phyloP scores from a whole-genome alignment of 768 basidiomycete species.

The Suillus tomentosus region DNA sequence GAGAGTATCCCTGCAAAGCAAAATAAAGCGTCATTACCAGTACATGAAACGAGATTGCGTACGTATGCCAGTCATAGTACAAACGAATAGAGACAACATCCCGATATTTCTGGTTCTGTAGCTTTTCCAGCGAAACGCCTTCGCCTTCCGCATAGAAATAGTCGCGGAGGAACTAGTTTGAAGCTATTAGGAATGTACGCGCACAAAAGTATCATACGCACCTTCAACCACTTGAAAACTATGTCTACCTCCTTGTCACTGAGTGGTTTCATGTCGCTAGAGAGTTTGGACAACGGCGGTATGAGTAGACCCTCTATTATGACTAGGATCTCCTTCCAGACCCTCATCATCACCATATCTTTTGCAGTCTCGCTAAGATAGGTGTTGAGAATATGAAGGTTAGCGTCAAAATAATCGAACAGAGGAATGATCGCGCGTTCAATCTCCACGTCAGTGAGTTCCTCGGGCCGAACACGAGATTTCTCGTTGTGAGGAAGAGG shows the following conservation, averaged over 20 bases:
- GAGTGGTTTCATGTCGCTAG: slow-evolving; percentile 89
- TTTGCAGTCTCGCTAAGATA: slow-evolving; percentile 83
- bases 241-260: slow-evolving; percentile 97
- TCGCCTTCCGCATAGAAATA: slow-evolving; percentile 96
- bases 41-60: slow-evolving; percentile 30
- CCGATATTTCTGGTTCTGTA: slow-evolving; percentile 95
- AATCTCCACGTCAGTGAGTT: slow-evolving; percentile 90
- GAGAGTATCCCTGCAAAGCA: slow-evolving; percentile 59
- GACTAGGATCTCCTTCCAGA: slow-evolving; percentile 94
- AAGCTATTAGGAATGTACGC: not conserved
- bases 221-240: slow-evolving; percentile 98
- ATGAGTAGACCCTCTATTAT: slow-evolving; percentile 88
- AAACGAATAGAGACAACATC: slow-evolving; percentile 87
- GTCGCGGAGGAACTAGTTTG: slow-evolving; percentile 79
- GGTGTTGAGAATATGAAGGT: slow-evolving; percentile 88
- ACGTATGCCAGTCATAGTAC: slow-evolving; percentile 97
- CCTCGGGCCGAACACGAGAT: slow-evolving; percentile 75
- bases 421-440: slow-evolving; percentile 89
- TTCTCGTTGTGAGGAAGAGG: slow-evolving; percentile 76
- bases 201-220: slow-evolving; percentile 30
- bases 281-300: slow-evolving; percentile 82
- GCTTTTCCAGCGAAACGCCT: slow-evolving; percentile 78
- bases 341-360: slow-evolving; percentile 87
- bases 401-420: slow-evolving; percentile 96
- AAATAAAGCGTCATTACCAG: slow-evolving; percentile 13